Evolutionary conservation across 2,329 filamentous ascomycete species (phyloP), one percentile per base, ranked within the genome.

Genomic region (Metarhizium guizhouense): DNA sequence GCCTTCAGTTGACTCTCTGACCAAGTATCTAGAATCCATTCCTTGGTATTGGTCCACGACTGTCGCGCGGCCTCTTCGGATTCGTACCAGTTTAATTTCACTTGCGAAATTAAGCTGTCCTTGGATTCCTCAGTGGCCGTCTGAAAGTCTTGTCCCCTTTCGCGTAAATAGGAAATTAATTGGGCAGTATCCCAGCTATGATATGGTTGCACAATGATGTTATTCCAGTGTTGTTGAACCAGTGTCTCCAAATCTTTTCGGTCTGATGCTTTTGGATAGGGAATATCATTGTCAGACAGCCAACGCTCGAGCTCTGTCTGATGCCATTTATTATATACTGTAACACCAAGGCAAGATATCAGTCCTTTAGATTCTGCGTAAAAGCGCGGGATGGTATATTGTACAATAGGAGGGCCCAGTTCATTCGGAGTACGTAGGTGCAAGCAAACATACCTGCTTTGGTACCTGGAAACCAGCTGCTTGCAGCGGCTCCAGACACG

Each of bases 261-360:
- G 73, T 96, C 91, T 51, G 93, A 85, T 11, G 92, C 84, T 11
- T 84, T 86, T n/a, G 94, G 91, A 70, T 96, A 91, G 10, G 93
- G 90, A 56, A 99, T 80, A 70, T 92, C 84, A 74, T 97, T 82
- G 69, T 99, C 94, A 34, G 88, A 88, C 52, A 99, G 84, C 94
- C 94, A 99, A 66, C 92, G 84, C 76, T 99, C 93, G 34, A 99
- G 84, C 79, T 99, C 94, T 25, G 90, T 95, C 78, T 97, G 87
- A 66, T 97, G 93, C 94, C 94, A 99, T 72, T 94, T 96, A 76
- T 97, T 96, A 80, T 97, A 97, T 16, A 87, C 93, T 96, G 67
- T 51, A 11, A 43, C 42, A 13, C 7, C 3, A 11, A 20, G n/a
- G 42, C 8, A 25, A 25, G 11, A 45, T 45, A 16, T 45, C 16